Evolutionary conservation across 495 filamentous ascomycete genomes (phyloP).

Genomic region (Bathelium albidoporum): DNA sequence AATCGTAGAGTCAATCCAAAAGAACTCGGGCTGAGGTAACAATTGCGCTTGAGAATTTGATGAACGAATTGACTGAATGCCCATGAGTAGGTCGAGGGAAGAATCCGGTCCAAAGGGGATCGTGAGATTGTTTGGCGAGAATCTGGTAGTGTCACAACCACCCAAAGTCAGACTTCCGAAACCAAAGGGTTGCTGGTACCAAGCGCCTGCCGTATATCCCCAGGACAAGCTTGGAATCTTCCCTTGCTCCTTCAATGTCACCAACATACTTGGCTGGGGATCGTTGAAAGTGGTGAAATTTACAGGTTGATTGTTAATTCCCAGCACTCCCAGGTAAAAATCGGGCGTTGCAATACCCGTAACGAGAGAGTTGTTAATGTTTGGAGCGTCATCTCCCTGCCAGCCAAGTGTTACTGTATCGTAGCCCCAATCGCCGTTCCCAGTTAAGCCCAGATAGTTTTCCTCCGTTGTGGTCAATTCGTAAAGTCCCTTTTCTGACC

Average conservation of each 20-base stretch:
- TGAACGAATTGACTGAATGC: constrained; percentile 39
- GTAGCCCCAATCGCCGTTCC: constrained; percentile 36
- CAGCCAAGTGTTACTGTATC: constrained; percentile 41
- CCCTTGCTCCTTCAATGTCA: constrained; percentile 11
- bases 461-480: constrained; percentile 17
- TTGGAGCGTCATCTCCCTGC: constrained; percentile 34
- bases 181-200: constrained; percentile 9
- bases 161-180: constrained; percentile 51
- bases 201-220: constrained; percentile 28
- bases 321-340: constrained; percentile 46
- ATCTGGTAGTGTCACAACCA: constrained; percentile 52
- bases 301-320: constrained; percentile 40
- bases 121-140: constrained; percentile 42
- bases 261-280: constrained; percentile 36
- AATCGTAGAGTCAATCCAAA: constrained; percentile 29
- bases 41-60: constrained; percentile 8
- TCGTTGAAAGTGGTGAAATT: constrained; percentile 42
- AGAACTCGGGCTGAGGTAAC: constrained; percentile 23
- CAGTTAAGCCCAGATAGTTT: constrained; percentile 30
- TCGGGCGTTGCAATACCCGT: constrained; percentile 34
- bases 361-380: constrained; percentile 38
- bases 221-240: constrained; percentile 21
- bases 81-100: constrained; percentile 44
- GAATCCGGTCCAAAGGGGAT: constrained; percentile 43
- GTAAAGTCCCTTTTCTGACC: constrained; percentile 22